Conservation (phyloP, 2,329 filamentous ascomycete genomes). For the Diaporthe sp. region DNA sequence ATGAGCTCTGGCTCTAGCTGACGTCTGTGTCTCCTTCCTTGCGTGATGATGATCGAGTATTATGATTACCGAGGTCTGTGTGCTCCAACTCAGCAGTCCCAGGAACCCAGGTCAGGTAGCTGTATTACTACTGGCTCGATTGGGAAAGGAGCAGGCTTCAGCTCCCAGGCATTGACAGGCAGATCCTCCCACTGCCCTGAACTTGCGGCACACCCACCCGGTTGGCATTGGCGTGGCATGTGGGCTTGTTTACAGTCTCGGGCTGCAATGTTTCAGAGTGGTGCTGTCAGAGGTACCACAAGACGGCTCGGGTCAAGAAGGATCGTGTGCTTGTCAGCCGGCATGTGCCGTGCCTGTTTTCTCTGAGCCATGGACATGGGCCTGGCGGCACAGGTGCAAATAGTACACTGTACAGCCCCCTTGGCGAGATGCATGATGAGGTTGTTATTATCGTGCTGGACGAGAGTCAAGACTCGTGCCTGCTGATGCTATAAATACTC, state of each 20-base stretch:
- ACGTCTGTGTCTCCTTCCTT: background rate
- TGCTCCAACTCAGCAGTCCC: background rate
- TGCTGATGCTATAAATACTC: conserved; percentile 26
- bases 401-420: conserved; percentile 26
- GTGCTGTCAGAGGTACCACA: conserved; percentile 21
- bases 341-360: conserved; percentile 19
- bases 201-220: background rate
- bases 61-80: background rate
- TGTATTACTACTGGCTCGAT: background rate
- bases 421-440: conserved; percentile 23
- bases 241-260: conserved; percentile 22
- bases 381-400: conserved; percentile 1
- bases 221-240: background rate
- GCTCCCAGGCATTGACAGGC: background rate
- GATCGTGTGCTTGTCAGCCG: conserved; percentile 24
- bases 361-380: conserved; percentile 11
- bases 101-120: background rate
- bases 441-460: conserved; percentile 15
- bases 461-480: conserved; percentile 23
- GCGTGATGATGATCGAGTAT: background rate
- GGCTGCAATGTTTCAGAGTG: conserved; percentile 24
- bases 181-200: background rate
- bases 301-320: conserved; percentile 21
- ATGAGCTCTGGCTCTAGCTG: background rate
- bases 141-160: conserved; percentile 4